Evolutionary conservation across 1,284 basidiomycete genomes (phyloP), one percentile per base, ranked within the genome.

Genomic region (Meira nashicola): DNA sequence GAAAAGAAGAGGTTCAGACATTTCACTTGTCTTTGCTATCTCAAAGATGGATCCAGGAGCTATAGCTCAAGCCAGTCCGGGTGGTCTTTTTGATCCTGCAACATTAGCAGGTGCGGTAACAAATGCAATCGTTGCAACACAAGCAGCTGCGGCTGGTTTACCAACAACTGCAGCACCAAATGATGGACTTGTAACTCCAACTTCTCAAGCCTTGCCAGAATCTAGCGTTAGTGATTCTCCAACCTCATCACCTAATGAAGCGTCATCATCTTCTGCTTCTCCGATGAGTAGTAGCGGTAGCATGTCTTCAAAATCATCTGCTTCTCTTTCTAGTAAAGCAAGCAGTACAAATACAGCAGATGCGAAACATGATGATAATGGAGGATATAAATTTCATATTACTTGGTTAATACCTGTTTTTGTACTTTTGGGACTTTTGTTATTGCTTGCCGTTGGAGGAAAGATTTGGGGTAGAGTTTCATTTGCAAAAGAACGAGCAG

Each of bases 401-500:
- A 46, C 63, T 41, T 70, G 70, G 46, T 58, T 72, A n/a, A 67
- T 64, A 2, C 70, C 70, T 6, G 55, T 72, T 21, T 56, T 68
- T n/a, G 61, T 65, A 15, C 62, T 72, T 28, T 19, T 70, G 14
- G 64, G 62, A 1, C 57, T 72, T 14, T 55, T 72, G n/a, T 59
- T 72, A 14, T 39, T 70, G 14, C 65, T 68, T 53, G 65, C 64
- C 9, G 37, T 72, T 6, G 68, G 60, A 21, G 70, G 70, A 7
- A 60, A 66, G n/a, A 59, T 70, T 11, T 72, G 70, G 70, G 68
- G 70, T 8, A 59, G 65, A 15, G 53, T 64, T 14, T 67, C 67
- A 37, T 68, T 69, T 17, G 59, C 66, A 0, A 59, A 59, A 10
- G 61, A 65, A 19, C 56, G 62, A 17, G 64, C 65, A 51, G 55